Conservation (phyloP, 1,284 basidiomycete species). For the Malassezia dermatis region DNA sequence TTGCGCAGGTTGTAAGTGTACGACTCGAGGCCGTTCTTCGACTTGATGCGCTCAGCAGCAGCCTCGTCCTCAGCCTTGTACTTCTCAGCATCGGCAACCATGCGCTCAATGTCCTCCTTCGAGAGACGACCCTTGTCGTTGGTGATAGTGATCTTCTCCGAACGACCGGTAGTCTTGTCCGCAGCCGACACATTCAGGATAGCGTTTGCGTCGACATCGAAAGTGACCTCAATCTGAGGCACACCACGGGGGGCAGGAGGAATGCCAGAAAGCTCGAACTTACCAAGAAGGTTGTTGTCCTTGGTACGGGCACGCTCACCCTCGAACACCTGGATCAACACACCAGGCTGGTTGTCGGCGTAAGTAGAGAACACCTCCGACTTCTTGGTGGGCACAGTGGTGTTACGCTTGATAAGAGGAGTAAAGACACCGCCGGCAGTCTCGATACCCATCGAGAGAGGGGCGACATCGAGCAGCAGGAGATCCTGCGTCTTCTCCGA, state of each 20-base stretch:
- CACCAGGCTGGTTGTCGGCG: conserved; percentile 97
- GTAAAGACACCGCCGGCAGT: conserved; percentile 99
- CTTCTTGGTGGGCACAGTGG: conserved; percentile 97
- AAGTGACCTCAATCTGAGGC: conserved; percentile 94
- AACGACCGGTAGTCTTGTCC: conserved; percentile 97
- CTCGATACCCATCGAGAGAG: conserved; percentile 89
- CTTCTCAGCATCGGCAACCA: conserved; percentile 57
- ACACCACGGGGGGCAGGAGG: conserved; percentile 97
- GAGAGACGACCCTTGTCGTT: conserved; percentile 97
- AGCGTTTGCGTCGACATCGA: conserved; percentile 97
- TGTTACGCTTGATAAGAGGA: conserved; percentile 93
- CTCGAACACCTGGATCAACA: conserved; percentile 96
- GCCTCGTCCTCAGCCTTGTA: conserved; percentile 62
- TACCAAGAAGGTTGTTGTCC: conserved; percentile 98
- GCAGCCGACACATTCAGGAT: conserved; percentile 91
- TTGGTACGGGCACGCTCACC: conserved; percentile 98
- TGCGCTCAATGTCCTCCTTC: conserved; percentile 96
- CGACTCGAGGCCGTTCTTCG: conserved; percentile 73
- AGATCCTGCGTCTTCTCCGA: conserved; percentile 96
- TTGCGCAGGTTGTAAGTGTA: conserved; percentile 95
- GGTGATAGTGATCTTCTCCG: conserved; percentile 83
- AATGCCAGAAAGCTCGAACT: conserved; percentile 96
- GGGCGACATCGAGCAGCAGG: conserved; percentile 90
- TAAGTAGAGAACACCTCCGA: conserved; percentile 98
- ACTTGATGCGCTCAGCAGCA: conserved; percentile 59